Evolutionary conservation across 2,329 filamentous ascomycete genomes (phyloP), one percentile per base, ranked within the genome.

Genomic region (Chalaropsis thielavioides): DNA sequence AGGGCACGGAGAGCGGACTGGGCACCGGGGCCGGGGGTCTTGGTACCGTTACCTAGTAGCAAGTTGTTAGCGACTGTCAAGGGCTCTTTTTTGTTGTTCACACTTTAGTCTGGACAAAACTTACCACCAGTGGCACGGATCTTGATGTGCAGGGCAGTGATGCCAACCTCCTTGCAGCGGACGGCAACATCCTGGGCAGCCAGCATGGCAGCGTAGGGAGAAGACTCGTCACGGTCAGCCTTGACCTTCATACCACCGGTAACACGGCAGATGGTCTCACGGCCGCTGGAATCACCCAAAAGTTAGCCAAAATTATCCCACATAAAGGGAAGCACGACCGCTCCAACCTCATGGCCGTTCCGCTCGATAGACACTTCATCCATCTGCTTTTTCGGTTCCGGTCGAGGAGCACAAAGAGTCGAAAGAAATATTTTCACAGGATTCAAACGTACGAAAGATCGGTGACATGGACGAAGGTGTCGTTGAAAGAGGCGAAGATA

Each of bases 211-310:
- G 94, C 94, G 85, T 99, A 99, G 75, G 94, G 94, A 72, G 94
- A 97, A 75, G 92, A 97, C 85, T 99, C 94, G 83, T 99, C 94
- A 85, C 94, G 92, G 77, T 99, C 92, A 80, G 92, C 92, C 89
- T 99, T 99, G 86, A 99, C 94, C 86, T 99, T 99, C 94, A 99
- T 99, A 77, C 95, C 95, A 83, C 95, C 94, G 75, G 95, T 99
- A 73, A 99, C 92, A 90, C 94, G 92, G 86, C 86, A 90, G 83
- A 99, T 96, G 82, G 95, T 99, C 89, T 99, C 94, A 81, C 94
- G 94, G 82, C 94, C 94, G 82, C 90, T 95, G 83, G 78, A 83
- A 85, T 84, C 81, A 85, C 80, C 81, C 81, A 83, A 78, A 75
- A 78, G 81, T 87, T 80, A 87, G 84, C 80, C 79, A 81, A 10